Base-by-base conservation (phyloP, 129 eudicot genomes). In the Solidago caesia region DNA sequence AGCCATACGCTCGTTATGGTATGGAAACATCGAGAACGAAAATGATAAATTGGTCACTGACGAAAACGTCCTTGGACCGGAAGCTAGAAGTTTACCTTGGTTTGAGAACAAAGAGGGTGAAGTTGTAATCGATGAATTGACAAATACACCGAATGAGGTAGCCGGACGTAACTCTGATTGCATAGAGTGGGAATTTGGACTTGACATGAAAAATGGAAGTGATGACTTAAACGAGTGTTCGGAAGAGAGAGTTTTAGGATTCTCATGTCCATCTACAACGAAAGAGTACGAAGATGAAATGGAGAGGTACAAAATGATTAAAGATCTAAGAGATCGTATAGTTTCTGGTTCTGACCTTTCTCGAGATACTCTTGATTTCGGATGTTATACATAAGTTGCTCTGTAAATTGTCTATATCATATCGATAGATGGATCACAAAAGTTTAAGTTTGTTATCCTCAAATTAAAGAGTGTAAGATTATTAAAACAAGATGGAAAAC, bases 231-330 rank as follows among this genome's bases (percentile, higher is more conserved):
- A 78, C 8, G 81, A 70, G 5, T 67, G 84, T 55, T 64, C 63
- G 43, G 67, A 57, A 15, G 85, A 70, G 73, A 82, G 77, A 43
- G 49, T 67, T 57, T 81, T 75, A 5, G 88, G 82, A 49, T 75
- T 82, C 16, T 67, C 81, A 6, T 59, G 84, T 5, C 43, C 71
- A 12, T 52, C 67, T 27, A 52, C 82, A 7, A 77, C 75, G 79
- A 78, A 77, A 41, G 85, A 76, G 72, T 80, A 68, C 47, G 91
- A 84, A 77, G 92, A 87, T 9, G 96, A 90, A 74, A 85, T 87
- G 66, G 85, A 90, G 79, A 85, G 96, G 59, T 90, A 90, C 70
- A 86, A 87, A 67, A 75, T 90, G 93, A 90, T 90, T n/a, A 90
- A 90, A 57, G 86, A 91, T 73, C 88, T 91, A 27, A 71, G 97